Evolutionary conservation across 176 grass and related monocot species (phyloP).

Genomic region (Pharus latifolius): DNA sequence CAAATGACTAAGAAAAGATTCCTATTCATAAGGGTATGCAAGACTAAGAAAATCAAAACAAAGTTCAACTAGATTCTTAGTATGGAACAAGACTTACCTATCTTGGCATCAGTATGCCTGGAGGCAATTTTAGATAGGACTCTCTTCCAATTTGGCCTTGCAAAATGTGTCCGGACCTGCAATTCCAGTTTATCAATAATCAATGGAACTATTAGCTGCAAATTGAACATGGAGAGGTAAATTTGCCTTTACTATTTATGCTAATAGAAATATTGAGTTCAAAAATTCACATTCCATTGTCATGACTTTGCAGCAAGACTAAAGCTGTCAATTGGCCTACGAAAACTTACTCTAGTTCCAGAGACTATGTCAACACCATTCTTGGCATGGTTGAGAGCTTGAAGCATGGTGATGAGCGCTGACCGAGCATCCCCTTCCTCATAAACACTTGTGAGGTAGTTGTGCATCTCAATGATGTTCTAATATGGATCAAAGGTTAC

Average conservation of each 20-base stretch:
- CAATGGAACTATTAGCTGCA: conserved; percentile 9
- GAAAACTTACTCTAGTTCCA: conserved; percentile 72
- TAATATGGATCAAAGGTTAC: conserved; percentile 13
- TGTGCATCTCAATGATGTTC: conserved; percentile 99
- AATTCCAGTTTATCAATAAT: conserved; percentile 9
- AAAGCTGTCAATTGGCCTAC: background rate
- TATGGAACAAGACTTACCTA: conserved; percentile 48
- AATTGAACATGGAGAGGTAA: conserved; percentile 1
- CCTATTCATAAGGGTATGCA: background rate
- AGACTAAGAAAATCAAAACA: background rate
- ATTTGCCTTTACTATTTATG: background rate
- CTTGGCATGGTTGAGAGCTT: conserved; percentile 91
- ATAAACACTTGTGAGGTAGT: conserved; percentile 98
- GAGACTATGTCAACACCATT: conserved; percentile 95
- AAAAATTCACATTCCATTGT: background rate
- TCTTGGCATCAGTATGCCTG: conserved; percentile 83
- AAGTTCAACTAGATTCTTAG: conserved; percentile 1
- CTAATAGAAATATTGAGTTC: background rate
- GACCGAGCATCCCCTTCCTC: conserved; percentile 98
- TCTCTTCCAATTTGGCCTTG: conserved; percentile 97
- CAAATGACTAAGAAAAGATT: background rate
- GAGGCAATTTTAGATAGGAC: conserved; percentile 77
- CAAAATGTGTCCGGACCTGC: conserved; percentile 97
- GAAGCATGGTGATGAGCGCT: conserved; percentile 97
- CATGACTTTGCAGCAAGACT: background rate